phyloP scores from a whole-genome alignment of 495 filamentous ascomycete species.

The Hypoxylon lenormandii region DNA sequence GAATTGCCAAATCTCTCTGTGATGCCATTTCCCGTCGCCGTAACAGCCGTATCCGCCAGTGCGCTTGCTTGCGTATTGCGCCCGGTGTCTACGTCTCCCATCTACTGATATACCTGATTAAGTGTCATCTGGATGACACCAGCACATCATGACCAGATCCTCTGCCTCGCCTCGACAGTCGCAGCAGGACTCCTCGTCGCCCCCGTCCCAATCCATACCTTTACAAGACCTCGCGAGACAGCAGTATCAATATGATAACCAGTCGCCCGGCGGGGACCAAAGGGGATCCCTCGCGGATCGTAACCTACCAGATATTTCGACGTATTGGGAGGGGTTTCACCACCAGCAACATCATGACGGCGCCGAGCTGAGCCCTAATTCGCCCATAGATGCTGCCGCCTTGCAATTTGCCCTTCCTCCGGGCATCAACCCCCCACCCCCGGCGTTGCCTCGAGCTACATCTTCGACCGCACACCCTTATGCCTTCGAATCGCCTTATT shows the following conservation, averaged over 20 bases:
- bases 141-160: constrained; percentile 47
- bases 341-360: constrained; percentile 49
- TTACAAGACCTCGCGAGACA: constrained; percentile 80
- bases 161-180: constrained; percentile 51
- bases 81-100: constrained; percentile 26
- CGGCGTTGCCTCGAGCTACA: constrained; percentile 39
- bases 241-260: constrained; percentile 59
- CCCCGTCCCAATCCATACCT: constrained; percentile 79
- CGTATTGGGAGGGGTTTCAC: constrained; percentile 61
- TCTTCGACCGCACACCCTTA: constrained; percentile 53
- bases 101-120: constrained; percentile 29
- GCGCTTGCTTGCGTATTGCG: constrained; percentile 41
- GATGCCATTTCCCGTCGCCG: constrained; percentile 41
- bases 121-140: constrained; percentile 47
- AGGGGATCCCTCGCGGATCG: constrained; percentile 46
- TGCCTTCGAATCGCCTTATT: constrained; percentile 58
- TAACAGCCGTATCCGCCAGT: constrained; percentile 31
- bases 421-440: constrained; percentile 51
- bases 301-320: constrained; percentile 59
- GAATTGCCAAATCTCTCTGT: constrained; percentile 32
- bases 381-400: constrained; percentile 61
- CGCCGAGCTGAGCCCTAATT: constrained; percentile 48
- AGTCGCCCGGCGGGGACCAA: constrained; percentile 50
- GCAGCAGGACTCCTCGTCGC: constrained; percentile 45
- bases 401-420: constrained; percentile 64